Evolutionary conservation across 768 basidiomycete genomes (phyloP).

Genomic region (Tulasnella sp.): DNA sequence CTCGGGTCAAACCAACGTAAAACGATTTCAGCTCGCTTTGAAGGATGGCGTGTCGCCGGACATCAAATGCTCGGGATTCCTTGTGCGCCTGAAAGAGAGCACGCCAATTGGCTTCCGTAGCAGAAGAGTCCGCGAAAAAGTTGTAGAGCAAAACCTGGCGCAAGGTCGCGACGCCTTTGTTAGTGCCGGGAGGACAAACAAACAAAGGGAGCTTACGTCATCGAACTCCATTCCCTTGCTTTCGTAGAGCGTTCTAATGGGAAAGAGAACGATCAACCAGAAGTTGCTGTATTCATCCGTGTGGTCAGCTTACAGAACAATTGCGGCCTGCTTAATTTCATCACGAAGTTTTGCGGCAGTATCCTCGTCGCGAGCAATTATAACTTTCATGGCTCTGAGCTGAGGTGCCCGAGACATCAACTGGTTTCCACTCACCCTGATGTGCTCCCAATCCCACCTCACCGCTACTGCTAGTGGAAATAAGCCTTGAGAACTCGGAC

Average conservation of each 20-base stretch:
- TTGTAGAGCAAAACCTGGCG: conserved; percentile 68
- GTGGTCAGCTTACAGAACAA: neutral
- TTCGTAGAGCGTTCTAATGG: conserved; percentile 44
- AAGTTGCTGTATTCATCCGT: neutral
- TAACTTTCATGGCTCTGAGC: neutral
- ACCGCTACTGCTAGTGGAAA: neutral
- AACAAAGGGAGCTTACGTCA: conserved; percentile 44
- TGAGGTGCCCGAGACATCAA: too few species aligned
- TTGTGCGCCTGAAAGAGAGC: conserved; percentile 34
- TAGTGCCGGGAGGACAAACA: too few species aligned
- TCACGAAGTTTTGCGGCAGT: neutral
- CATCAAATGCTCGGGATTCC: neutral
- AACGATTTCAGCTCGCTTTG: conserved; percentile 28
- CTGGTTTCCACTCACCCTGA: neutral
- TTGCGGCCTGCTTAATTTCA: neutral
- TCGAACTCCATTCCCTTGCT: conserved; percentile 67
- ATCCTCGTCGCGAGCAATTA: conserved; percentile 2
- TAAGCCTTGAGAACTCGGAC: neutral
- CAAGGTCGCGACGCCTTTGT: neutral
- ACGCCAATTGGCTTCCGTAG: conserved; percentile 56
- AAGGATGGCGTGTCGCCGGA: neutral
- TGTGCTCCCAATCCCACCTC: neutral
- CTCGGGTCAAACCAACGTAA: conserved; percentile 28
- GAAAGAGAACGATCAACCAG: neutral
- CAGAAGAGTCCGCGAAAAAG: conserved; percentile 63